These are phyloP conservation scores for Metrosideros polymorpha DNA, from an alignment of 441 rosid genomes.

Conservation along the genomic window DNA sequence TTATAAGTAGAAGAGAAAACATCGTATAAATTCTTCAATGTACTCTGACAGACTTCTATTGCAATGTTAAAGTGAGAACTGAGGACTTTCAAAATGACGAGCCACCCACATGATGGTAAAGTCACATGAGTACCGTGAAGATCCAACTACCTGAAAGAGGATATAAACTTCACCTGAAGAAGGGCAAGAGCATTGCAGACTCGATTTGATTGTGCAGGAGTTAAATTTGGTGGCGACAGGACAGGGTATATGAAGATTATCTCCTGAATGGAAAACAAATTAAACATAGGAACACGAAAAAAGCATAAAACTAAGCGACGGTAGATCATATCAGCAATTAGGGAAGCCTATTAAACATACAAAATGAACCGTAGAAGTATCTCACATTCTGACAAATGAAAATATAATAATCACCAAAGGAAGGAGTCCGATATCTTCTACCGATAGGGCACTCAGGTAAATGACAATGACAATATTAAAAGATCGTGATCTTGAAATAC, in stretches of 20 bases:
- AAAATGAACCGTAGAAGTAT: background rate
- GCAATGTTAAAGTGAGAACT: background rate
- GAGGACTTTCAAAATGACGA: background rate
- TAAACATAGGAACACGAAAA: background rate
- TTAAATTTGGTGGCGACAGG: slow-evolving; percentile 83
- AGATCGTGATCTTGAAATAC: background rate
- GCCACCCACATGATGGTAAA: background rate
- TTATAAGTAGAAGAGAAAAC: background rate
- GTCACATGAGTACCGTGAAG: background rate
- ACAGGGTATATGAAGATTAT: slow-evolving; percentile 94
- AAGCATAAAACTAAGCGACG: background rate
- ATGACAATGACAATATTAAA: background rate
- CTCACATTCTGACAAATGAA: background rate
- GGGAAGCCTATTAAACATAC: background rate
- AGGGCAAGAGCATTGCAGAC: slow-evolving; percentile 99
- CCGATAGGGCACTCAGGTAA: background rate
- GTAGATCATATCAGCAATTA: background rate
- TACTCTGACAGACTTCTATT: background rate
- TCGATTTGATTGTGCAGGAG: slow-evolving; percentile 92
- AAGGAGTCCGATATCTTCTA: background rate
- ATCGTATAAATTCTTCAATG: background rate
- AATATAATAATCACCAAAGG: background rate
- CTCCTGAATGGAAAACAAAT: slow-evolving; percentile 52
- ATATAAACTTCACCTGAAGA: slow-evolving; percentile 62
- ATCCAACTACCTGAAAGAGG: background rate